Evolutionary conservation across 2,329 filamentous ascomycete species (phyloP).

Genomic region (Dactylella cylindrospora): DNA sequence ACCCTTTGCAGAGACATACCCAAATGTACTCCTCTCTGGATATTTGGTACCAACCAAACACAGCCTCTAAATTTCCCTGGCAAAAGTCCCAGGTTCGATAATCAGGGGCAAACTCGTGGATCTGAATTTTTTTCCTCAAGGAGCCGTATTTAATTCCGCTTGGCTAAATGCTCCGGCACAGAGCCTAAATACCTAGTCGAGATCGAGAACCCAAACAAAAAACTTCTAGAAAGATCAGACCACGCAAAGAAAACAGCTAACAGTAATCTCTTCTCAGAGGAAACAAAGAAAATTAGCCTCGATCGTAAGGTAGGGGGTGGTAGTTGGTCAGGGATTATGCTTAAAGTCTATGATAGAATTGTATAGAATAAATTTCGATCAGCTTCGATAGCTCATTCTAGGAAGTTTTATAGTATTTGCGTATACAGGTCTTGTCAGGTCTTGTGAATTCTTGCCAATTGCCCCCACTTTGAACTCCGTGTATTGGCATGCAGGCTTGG

Average conservation of each 20-base stretch:
- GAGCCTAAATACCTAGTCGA: slow-evolving; percentile 36
- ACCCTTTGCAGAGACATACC: no score
- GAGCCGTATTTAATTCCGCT: slow-evolving; percentile 22
- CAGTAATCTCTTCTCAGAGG: no score
- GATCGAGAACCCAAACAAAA: no score
- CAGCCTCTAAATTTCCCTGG: not conserved
- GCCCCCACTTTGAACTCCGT: no score
- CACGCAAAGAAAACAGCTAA: no score
- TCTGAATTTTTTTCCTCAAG: not conserved
- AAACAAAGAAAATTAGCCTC: no score
- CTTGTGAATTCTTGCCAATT: no score
- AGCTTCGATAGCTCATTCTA: no score
- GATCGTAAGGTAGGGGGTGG: no score
- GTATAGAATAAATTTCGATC: no score
- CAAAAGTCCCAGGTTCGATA: not conserved
- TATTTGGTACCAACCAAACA: slow-evolving; percentile 1
- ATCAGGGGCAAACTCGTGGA: not conserved
- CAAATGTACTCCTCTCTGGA: slow-evolving; percentile 2
- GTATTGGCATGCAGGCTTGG: slow-evolving; percentile 5
- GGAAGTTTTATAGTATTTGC: slow-evolving; percentile 20
- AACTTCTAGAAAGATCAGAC: slow-evolving; percentile 24
- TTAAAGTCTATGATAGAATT: no score
- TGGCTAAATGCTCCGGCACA: slow-evolving; percentile 28
- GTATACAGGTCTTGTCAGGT: slow-evolving; percentile 7
- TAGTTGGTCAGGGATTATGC: no score